Evolutionary conservation across 2,329 filamentous ascomycete genomes (phyloP), one percentile per base, ranked within the genome.

Genomic region (Neopestalotiopsis rosae): DNA sequence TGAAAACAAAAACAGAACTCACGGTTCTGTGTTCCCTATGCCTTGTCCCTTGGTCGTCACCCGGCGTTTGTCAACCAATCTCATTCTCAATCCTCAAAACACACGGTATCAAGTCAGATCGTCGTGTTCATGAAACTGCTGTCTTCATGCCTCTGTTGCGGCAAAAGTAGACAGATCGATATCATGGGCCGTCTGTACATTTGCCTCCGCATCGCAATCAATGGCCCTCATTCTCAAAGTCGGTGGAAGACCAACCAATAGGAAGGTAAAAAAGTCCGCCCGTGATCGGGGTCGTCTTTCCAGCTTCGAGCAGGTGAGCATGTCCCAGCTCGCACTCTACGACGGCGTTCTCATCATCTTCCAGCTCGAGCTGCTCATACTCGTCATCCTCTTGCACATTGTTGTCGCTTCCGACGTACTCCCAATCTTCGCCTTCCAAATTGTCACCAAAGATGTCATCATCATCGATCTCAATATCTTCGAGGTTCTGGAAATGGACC

Each of bases 221-320:
- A 14, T 10, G 24, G 24, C 14, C 24, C 13, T 59, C 57, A 28
- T 32, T 59, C 17, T 24, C n/a, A 3, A 38, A 38, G 6, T 20
- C 20, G 45, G 10, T 20, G n/a, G n/a, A 52, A 20, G 45, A 52
- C 45, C 45, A 34, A 20, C 65, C 65, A 30, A 67, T 30, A 2
- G 65, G 65, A 14, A 67, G 34, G 30, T 12, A 58, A 45, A 59
- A 58, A 13, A 67, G n/a, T 49, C 62, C 61, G 13, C 57, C 32
- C 0, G 28, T 9, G 7, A 17, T 14, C 14, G 17, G 28, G 14
- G 38, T 20, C n/a, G 7, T 34, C n/a, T 42, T 5, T 3, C 64
- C 24, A 20, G 65, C 30, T n/a, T 61, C 65, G 9, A 67, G 30
- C 52, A 69, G 28, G 28, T 69, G 52, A 40, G 38, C 64, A 30